Conservation (phyloP, 768 basidiomycete species). For the Suillus subaureus region DNA sequence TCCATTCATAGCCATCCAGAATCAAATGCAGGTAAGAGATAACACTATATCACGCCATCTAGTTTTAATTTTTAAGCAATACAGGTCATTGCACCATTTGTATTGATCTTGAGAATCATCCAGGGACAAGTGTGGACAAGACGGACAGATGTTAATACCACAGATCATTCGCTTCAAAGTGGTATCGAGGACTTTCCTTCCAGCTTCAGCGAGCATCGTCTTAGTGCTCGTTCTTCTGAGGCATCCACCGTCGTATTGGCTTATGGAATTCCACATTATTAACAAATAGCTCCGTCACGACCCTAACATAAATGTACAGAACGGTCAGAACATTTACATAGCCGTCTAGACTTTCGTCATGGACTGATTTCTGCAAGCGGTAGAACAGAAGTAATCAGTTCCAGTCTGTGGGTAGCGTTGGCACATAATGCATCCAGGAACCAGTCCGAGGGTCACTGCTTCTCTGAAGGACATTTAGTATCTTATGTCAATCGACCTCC, state of each 20-base stretch:
- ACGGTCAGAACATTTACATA: not conserved
- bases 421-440: conserved; percentile 65
- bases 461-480: conserved; percentile 43
- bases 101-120: conserved; percentile 6
- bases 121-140: conserved; percentile 9
- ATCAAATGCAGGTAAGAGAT: conserved; percentile 11
- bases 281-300: not conserved
- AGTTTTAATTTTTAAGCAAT: not conserved
- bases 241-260: too few relatives aligned
- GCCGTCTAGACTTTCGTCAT: conserved; percentile 45
- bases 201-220: not conserved
- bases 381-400: conserved; percentile 64
- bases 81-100: conserved; percentile 9
- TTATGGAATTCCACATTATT: not conserved
- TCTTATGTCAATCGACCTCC: conserved; percentile 6
- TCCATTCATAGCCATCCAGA: conserved; percentile 7
- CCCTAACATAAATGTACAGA: not conserved
- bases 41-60: not conserved
- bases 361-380: conserved; percentile 60
- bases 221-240: not conserved
- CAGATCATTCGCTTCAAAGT: not conserved
- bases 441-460: conserved; percentile 55
- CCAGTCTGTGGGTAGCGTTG: conserved; percentile 58
- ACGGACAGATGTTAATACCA: not conserved
- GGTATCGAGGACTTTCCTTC: not conserved